Evolutionary conservation across 83 land plant species (phyloP).

Genomic region (Picea abies): DNA sequence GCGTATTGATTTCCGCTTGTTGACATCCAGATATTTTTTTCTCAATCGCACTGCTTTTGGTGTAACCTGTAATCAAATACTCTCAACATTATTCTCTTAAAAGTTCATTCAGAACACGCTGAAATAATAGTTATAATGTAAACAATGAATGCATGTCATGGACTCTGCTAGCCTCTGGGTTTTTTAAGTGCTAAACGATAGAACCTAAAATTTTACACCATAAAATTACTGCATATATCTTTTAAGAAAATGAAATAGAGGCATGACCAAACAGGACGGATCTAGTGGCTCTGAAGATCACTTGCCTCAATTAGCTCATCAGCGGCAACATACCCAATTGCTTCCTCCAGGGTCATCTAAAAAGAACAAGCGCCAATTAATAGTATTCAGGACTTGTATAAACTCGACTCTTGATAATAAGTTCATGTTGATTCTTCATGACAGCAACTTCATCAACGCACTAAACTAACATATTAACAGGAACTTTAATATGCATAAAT

Average conservation of each 20-base stretch:
- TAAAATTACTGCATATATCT: not conserved
- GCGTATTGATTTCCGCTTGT: conserved; percentile 71
- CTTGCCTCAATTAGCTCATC: conserved; percentile 98
- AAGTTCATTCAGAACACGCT: not conserved
- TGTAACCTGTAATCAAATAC: conserved; percentile 64
- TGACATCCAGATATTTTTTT: conserved; percentile 81
- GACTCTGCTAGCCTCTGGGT: too few species aligned
- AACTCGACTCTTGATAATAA: too few species aligned
- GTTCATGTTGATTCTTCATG: too few species aligned
- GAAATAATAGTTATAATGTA: not conserved
- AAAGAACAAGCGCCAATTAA: not conserved
- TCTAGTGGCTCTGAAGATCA: not conserved
- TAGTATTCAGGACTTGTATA: too few species aligned
- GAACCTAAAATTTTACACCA: not conserved
- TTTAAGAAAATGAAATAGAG: not conserved
- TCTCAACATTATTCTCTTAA: not conserved
- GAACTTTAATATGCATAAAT: too few species aligned
- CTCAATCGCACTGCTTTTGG: conserved; percentile 90
- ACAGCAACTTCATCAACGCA: too few species aligned
- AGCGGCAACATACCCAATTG: conserved; percentile 96
- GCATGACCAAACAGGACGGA: not conserved
- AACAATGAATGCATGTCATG: not conserved
- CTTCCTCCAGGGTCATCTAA: conserved; percentile 97
- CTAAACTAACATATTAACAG: too few species aligned
- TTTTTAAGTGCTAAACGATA: not conserved